Base-by-base conservation (phyloP, 2,329 filamentous ascomycete genomes). In the Cladorrhinum sp. region DNA sequence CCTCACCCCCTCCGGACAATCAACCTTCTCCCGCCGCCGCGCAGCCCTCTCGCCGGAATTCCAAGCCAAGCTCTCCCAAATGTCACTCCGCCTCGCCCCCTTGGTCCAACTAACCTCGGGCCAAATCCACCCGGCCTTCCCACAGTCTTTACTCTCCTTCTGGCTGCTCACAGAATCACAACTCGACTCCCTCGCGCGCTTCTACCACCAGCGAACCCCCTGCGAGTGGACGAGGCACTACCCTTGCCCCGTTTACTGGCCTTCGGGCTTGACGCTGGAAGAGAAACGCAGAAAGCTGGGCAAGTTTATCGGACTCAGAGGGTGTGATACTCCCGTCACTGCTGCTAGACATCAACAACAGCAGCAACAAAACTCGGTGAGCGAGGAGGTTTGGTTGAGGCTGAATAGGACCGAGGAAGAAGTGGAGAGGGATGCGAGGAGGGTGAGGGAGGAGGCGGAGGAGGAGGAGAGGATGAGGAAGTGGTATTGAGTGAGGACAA, bases 271-370 rank as follows among this genome's bases (percentile, higher is more conserved):
- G 62, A 74, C 77, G 2, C 72, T 87, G 24, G 83, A 86, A 72
- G 82, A 92, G 71, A 92, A 92, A 79, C 80, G 89, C 64, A 78
- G 88, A 64, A 86, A 86, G 74, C 84, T 92, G 70, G 89, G 89
- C 51, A 79, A 83, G 66, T 92, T 92, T 66, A 91, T 92, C 70
- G 89, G 89, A 12, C 76, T 92, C 60, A 76, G 84, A 55, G 88
- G 87, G 1, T 80, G 78, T 64, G 75, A 80, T 42, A 72, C 71
- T 18, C 77, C 78, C 9, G 62, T 56, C 21, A 36, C 12, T 69
- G n/a, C 18, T 8, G 3, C 14, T 54, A 1, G 55, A 16, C 30
- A 46, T 21, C 7, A 16, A 4, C 8, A 46, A 21, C 3, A 20
- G 16, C 8, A 16, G 10, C 7, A 16, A 4, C 8, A 46, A 21